Evolutionary conservation across 305 asterid species (phyloP), one percentile per base, ranked within the genome.

Genomic region (Caryopteris hybrid): DNA sequence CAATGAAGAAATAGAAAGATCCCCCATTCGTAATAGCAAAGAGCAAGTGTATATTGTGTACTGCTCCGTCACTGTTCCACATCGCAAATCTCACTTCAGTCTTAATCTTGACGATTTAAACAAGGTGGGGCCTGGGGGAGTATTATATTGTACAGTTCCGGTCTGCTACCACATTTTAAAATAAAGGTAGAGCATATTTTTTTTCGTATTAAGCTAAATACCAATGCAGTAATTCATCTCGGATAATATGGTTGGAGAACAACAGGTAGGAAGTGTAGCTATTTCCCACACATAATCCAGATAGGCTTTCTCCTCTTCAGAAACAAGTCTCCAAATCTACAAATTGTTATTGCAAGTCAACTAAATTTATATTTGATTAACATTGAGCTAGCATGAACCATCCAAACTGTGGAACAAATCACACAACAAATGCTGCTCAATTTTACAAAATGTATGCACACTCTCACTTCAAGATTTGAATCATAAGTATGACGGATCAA

Each of bases 381-480:
- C 58, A 25, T 5, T 21, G 66, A 42, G 39, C 51, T 61, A 61
- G 50, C 42, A 39, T 27, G 34, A 70, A 18, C 47, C 20, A 70
- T 23, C 47, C 17, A 61, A 52, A 39, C 29, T 34, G 33, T 54
- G 36, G 55, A 51, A 71, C 16, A n/a, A 38, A 31, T 41, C 48
- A 41, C 29, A 9, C 38, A 60, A 54, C 60, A 67, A n/a, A 57
- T 23, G 21, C 46, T 10, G 34, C 36, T 59, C 55, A 48, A 48
- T 52, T 56, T 46, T 43, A 36, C n/a, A n/a, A n/a, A n/a, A n/a
- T n/a, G n/a, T n/a, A n/a, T n/a, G 57, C 43, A 47, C 22, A 56
- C 11, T 34, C 29, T 36, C 59, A n/a, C 69, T 59, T 50, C 65
- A 66, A 14, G 50, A 66, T 64, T 41, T 43, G 62, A 71, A 23